Evolutionary conservation across 495 filamentous ascomycete genomes (phyloP), one percentile per base, ranked within the genome.

Genomic region (Annulohypoxylon nitens): DNA sequence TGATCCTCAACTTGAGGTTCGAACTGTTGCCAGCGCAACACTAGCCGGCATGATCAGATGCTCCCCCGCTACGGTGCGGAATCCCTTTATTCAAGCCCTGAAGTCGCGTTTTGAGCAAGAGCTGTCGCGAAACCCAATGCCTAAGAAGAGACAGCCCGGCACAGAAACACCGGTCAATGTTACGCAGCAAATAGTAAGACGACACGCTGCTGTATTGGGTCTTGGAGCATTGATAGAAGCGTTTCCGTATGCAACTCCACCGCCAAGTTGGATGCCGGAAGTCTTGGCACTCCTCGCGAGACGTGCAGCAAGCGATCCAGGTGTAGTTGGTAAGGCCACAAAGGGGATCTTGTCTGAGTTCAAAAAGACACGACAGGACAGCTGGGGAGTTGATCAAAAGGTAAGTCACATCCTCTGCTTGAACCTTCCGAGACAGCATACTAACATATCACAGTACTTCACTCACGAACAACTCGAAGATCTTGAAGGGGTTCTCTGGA

Each of bases 291-390:
- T 91, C 48, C 81, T 99, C 64, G 97, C 96, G 8, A 88, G 89
- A 61, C 90, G 91, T 51, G 94, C 96, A 43, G 93, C 95, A 12
- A 93, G 86, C 60, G 96, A 98, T 75, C 91, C 93, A 0, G 96
- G 96, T 0, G 91, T 96, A 69, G 95, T 99, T 60, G 97, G 97
- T 5, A 97, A 97, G 79, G 97, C 96, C 70, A 96, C 97, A n/a
- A 99, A 99, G 87, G 89, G 86, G 18, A 94, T 97, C 10, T 85
- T 99, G 70, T 94, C 94, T 51, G 96, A 99, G 74, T 99, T 99
- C 81, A 99, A 99, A 84, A 99, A 98, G 88, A 98, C 97, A 57
- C 91, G 96, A 80, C 97, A 98, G 82, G 96, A 99, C 86, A 99
- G 95, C 73, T 99, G 96, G 96, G 90, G 92, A 76, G 93, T 97